A percentile compares a stretch with the other conserved stretches of the same genome.
These are phyloP conservation scores for Acorus calamus DNA, from an alignment of 106 monocot species.

Conservation along the genomic window DNA sequence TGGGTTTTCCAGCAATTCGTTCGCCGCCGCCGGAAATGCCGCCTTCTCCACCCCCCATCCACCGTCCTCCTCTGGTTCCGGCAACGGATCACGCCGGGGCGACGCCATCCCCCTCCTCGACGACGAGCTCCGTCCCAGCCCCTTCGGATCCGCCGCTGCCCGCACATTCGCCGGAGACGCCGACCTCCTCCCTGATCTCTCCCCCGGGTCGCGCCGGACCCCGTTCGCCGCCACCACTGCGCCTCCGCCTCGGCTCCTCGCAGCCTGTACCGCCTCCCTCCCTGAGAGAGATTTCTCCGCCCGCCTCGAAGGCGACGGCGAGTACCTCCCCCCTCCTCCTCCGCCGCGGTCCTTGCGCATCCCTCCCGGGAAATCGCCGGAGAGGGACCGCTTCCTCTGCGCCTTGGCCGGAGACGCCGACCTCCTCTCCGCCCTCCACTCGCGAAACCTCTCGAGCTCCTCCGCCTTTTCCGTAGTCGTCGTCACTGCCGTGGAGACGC, in stretches of 20 bases:
- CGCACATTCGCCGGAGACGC: constrained; percentile 17
- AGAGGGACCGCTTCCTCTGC: constrained; percentile 14
- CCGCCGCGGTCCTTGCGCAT: no score
- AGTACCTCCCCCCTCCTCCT: no score
- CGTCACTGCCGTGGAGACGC: background rate
- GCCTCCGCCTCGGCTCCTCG: background rate
- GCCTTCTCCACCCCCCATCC: background rate
- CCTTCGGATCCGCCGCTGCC: background rate
- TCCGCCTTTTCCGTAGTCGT: background rate
- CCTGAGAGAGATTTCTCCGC: no score
- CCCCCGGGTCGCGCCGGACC: constrained; percentile 10
- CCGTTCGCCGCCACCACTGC: background rate
- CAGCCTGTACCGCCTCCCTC: background rate
- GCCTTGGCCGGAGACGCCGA: constrained; percentile 5
- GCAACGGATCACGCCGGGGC: background rate
- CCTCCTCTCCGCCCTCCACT: background rate
- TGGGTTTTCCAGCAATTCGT: background rate
- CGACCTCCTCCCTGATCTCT: constrained; percentile 18
- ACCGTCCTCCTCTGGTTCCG: background rate
- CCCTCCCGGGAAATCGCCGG: constrained; percentile 22
- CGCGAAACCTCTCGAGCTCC: background rate
- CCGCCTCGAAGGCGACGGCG: no score
- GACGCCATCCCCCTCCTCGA: constrained; percentile 9
- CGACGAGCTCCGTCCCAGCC: constrained; percentile 8
- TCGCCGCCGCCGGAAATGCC: background rate